A percentile compares a stretch with the other conserved stretches of the same genome.
Evolutionary conservation across 2,329 filamentous ascomycete species (phyloP).

Genomic region (Sarocladium brachiariae): DNA sequence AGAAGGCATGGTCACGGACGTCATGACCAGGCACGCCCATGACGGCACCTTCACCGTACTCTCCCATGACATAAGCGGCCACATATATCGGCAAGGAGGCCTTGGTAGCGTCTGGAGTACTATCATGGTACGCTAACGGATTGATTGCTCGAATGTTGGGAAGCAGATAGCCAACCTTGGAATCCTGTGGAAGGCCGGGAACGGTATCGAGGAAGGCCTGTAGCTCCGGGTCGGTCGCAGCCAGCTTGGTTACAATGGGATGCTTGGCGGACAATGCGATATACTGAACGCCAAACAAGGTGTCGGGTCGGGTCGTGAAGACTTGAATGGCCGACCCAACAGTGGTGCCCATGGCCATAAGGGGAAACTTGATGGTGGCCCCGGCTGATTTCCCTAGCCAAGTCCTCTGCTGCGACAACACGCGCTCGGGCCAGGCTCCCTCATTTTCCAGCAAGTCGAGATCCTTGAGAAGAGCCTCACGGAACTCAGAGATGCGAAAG

Average conservation of each 20-base stretch:
- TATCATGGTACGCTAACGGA: constrained; percentile 53
- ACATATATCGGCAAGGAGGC: constrained; percentile 66
- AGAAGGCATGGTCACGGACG: constrained; percentile 70
- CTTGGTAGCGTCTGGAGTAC: constrained; percentile 43
- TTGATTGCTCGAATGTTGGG: constrained; percentile 55
- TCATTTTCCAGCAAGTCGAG: constrained; percentile 58
- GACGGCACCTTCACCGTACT: constrained; percentile 80
- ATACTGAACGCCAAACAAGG: constrained; percentile 81
- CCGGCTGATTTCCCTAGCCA: constrained; percentile 80
- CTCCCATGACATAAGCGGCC: constrained; percentile 76
- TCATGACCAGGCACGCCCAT: constrained; percentile 93
- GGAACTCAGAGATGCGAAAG: constrained; percentile 73
- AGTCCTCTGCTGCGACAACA: constrained; percentile 76
- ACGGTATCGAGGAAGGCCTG: constrained; percentile 62
- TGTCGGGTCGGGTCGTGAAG: constrained; percentile 81
- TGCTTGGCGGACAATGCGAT: constrained; percentile 71
- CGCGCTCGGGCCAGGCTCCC: constrained; percentile 72
- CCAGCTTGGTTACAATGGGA: constrained; percentile 57
- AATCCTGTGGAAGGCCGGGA: constrained; percentile 44
- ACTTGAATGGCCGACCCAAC: constrained; percentile 53
- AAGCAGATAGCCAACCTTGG: constrained; percentile 63
- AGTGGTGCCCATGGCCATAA: constrained; percentile 38
- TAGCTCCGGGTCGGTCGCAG: constrained; percentile 53
- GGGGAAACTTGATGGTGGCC: constrained; percentile 63
- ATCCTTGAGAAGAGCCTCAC: constrained; percentile 64